Evolutionary conservation across 257 asterid genomes (phyloP).

Genomic region (Solanum lycopersicoides): DNA sequence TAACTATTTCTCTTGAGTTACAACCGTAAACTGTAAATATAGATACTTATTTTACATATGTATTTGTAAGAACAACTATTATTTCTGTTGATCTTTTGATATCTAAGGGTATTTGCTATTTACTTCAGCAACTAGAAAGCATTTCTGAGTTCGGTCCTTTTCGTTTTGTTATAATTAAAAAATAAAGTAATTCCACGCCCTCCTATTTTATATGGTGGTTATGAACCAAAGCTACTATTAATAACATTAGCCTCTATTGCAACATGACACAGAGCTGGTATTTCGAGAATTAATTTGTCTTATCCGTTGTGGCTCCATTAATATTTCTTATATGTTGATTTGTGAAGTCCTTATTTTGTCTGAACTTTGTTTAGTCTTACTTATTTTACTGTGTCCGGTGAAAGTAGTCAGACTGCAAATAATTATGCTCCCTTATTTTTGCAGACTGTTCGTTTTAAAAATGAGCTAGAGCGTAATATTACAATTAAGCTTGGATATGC

Average conservation of each 20-base stretch:
- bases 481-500: conserved; percentile 99
- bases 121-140: neutral
- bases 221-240: neutral
- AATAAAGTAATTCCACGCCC: neutral
- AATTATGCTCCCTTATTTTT: neutral
- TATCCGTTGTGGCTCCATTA: neutral
- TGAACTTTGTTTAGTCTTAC: neutral
- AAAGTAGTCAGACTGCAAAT: neutral
- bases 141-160: neutral
- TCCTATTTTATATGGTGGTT: neutral
- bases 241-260: neutral
- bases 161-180: neutral
- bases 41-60: neutral
- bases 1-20: neutral
- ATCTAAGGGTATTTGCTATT: neutral
- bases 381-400: neutral
- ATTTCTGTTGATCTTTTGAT: neutral
- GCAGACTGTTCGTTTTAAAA: conserved; percentile 97
- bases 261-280: neutral
- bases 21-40: neutral
- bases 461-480: conserved; percentile 94
- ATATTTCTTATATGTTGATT: neutral
- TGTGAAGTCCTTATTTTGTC: neutral
- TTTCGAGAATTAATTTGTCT: neutral
- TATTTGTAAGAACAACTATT: neutral